phyloP scores from a whole-genome alignment of 2,329 filamentous ascomycete genomes.

The Raffaelea ambrosiae region DNA sequence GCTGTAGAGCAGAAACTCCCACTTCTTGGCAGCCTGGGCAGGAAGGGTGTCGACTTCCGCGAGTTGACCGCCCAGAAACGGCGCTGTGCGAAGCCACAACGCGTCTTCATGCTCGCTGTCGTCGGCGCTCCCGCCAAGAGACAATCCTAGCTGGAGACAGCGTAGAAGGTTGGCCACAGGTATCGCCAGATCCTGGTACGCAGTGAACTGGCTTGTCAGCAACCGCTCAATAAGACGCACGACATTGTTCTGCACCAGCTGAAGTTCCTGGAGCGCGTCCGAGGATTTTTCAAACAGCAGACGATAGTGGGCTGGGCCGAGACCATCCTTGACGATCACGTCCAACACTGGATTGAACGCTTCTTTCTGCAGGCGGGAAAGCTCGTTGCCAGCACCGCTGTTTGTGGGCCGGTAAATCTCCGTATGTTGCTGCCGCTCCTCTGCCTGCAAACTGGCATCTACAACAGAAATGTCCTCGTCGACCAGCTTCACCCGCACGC shows the following conservation, averaged over 20 bases:
- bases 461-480: slow-evolving; percentile 45
- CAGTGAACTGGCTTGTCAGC: slow-evolving; percentile 60
- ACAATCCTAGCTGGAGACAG: slow-evolving; percentile 68
- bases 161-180: slow-evolving; percentile 73
- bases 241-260: slow-evolving; percentile 49
- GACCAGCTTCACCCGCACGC: slow-evolving; percentile 55
- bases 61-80: slow-evolving; percentile 45
- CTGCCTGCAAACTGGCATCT: neutral
- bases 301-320: slow-evolving; percentile 28
- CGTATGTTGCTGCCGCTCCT: slow-evolving; percentile 1
- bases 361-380: slow-evolving; percentile 68
- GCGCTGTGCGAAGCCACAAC: slow-evolving; percentile 37
- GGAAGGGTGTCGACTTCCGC: slow-evolving; percentile 17
- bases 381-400: slow-evolving; percentile 15
- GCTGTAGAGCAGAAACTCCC: slow-evolving; percentile 44
- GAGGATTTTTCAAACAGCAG: neutral
- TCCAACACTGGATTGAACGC: slow-evolving; percentile 75
- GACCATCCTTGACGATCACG: slow-evolving; percentile 43
- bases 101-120: slow-evolving; percentile 3
- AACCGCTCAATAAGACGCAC: slow-evolving; percentile 63
- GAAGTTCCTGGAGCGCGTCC: slow-evolving; percentile 32
- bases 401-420: slow-evolving; percentile 11
- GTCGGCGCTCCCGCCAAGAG: slow-evolving; percentile 34
- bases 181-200: slow-evolving; percentile 77
- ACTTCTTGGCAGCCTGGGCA: slow-evolving; percentile 19